Evolutionary conservation across 2,329 filamentous ascomycete genomes (phyloP), one percentile per base, ranked within the genome.

Genomic region (Hymenoscyphus salicellus): DNA sequence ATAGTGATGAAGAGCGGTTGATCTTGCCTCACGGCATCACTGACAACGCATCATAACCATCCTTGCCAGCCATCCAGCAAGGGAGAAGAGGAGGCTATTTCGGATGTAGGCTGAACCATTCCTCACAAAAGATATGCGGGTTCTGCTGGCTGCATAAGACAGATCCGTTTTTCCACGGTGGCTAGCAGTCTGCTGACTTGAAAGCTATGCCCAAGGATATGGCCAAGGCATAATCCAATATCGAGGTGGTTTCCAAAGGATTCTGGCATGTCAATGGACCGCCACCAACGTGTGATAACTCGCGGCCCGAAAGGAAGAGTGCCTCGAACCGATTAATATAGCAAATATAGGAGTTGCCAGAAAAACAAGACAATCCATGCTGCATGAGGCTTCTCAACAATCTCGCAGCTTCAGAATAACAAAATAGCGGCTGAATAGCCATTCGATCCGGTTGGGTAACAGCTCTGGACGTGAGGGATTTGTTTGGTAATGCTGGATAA

Each of bases 41-140:
- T 70, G 71, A 72, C 73, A 74, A 72, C 72, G 72, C 73, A 75
- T 73, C 66, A 62, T 52, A 43, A 55, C 28, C 30, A 70, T 68
- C 63, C 66, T 68, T 66, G 65, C 60, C 46, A 60, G 36, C 56
- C 58, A 41, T 56, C 30, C 63, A 52, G 62, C 36, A 62, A 64
- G 57, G 57, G 57, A 56, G 60, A 56, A 57, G 38, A 6, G 58
- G 38, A n/a, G 58, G 56, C 58, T 62, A 43, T 26, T 23, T 43
- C 60, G 46, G 64, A 65, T 65, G 65, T 49, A 68, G 38, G 38
- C 63, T 58, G 58, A 63, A 57, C 36, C 60, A 66, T 49, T 60
- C 58, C 58, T 67, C 60, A 62, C 43, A 55, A 65, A 30, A 52
- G 58, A 32, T 61, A 72, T 70, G 69, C 66, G 63, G 65, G 65